phyloP scores from a whole-genome alignment of 768 basidiomycete species.

The Trametes maxima region DNA sequence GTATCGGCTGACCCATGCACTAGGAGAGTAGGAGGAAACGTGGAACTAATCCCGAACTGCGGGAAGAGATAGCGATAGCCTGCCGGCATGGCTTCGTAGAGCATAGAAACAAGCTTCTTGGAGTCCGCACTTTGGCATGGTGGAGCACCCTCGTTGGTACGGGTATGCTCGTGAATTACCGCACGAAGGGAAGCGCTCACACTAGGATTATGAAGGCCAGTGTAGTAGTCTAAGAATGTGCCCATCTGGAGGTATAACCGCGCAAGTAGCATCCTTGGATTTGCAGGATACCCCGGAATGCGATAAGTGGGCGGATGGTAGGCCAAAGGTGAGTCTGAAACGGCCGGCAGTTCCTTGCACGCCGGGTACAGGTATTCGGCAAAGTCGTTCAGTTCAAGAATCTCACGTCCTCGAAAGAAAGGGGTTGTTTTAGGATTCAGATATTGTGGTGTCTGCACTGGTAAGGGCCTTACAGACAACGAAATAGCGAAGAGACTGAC shows the following conservation, averaged over 20 bases:
- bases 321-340: constrained; percentile 47
- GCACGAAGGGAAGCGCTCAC: constrained; percentile 46
- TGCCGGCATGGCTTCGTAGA: constrained; percentile 31
- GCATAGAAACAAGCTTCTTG: neutral
- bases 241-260: constrained; percentile 65
- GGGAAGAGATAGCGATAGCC: constrained; percentile 47
- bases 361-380: constrained; percentile 50
- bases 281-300: constrained; percentile 62
- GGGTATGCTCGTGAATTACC: neutral
- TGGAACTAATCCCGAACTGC: constrained; percentile 39
- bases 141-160: neutral
- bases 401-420: constrained; percentile 58
- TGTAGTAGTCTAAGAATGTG: constrained; percentile 58
- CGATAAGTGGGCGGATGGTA: constrained; percentile 48
- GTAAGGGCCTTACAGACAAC: neutral
- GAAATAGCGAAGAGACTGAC: constrained; percentile 27
- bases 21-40: constrained; percentile 51
- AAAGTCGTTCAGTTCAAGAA: constrained; percentile 53
- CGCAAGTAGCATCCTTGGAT: constrained; percentile 60
- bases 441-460: constrained; percentile 51
- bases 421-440: constrained; percentile 48
- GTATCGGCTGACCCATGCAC: constrained; percentile 53
- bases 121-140: neutral
- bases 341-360: constrained; percentile 28
- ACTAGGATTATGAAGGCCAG: constrained; percentile 45